Conservation (phyloP, 179 eudicot species). For the Pouteria campechiana region DNA sequence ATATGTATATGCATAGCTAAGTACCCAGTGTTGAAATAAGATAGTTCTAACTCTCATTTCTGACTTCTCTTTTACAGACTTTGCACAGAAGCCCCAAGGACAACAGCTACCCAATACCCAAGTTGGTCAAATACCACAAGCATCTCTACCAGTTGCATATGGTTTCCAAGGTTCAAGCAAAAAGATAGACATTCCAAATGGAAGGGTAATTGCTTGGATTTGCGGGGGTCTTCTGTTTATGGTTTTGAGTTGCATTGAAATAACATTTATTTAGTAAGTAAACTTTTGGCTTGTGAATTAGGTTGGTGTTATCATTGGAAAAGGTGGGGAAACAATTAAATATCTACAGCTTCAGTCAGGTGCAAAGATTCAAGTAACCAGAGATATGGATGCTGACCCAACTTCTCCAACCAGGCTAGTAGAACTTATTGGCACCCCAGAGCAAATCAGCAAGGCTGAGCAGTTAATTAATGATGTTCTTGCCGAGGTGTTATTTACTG, state of each 20-base stretch:
- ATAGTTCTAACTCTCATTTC: too few species aligned
- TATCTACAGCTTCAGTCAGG: conserved; percentile 88
- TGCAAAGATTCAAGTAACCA: conserved; percentile 88
- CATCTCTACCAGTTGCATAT: conserved; percentile 24
- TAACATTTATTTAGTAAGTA: too few species aligned
- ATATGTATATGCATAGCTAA: too few species aligned
- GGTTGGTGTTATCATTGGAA: conserved; percentile 95
- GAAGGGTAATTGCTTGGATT: too few species aligned
- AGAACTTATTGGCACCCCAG: conserved; percentile 73
- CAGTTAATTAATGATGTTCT: conserved; percentile 74
- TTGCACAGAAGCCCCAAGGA: too few species aligned
- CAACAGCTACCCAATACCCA: too few species aligned
- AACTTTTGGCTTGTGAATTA: too few species aligned
- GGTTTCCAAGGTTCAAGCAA: conserved; percentile 47
- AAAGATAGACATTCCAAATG: conserved; percentile 82
- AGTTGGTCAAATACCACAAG: too few species aligned
- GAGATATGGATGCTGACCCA: conserved; percentile 86
- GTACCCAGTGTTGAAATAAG: too few species aligned
- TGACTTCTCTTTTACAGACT: too few species aligned
- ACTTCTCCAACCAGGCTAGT: conserved; percentile 48
- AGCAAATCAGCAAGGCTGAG: conserved; percentile 82
- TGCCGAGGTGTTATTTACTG: conserved; percentile 73
- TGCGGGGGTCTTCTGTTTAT: too few species aligned
- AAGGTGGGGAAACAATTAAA: conserved; percentile 81
- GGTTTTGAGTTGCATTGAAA: too few species aligned